These are phyloP conservation scores for Coemansia sp. DNA, from an alignment of 192 early-diverging fungal genomes.

Conservation along the genomic window DNA sequence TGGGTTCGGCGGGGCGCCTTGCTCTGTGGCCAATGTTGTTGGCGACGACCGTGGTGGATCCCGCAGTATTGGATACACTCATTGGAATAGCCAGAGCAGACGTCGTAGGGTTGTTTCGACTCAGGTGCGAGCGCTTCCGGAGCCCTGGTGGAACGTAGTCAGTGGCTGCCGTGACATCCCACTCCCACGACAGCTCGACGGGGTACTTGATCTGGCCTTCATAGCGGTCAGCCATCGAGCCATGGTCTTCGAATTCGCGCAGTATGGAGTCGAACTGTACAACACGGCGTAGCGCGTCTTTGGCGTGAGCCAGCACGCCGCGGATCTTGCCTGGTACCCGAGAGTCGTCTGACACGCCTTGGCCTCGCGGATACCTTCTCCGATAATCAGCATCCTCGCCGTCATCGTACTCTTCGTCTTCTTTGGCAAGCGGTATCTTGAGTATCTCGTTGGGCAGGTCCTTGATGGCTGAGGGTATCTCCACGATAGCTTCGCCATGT, in stretches of 20 bases:
- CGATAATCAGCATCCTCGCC: background rate
- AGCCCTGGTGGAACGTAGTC: slow-evolving; percentile 29
- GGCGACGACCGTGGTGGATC: slow-evolving; percentile 15
- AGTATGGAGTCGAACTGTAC: slow-evolving; percentile 24
- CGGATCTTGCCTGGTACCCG: slow-evolving; percentile 26
- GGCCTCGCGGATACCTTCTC: background rate
- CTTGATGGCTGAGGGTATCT: slow-evolving; percentile 42
- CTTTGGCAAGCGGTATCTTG: slow-evolving; percentile 20
- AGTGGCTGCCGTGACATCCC: slow-evolving; percentile 2
- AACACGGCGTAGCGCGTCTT: slow-evolving; percentile 19
- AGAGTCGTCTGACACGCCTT: background rate
- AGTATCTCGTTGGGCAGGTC: slow-evolving; percentile 52
- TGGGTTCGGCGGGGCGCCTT: background rate
- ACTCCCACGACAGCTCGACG: slow-evolving; percentile 23
- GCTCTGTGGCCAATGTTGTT: background rate
- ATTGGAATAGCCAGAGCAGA: background rate
- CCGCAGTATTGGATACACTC: slow-evolving; percentile 10
- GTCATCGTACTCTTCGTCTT: slow-evolving; percentile 1
- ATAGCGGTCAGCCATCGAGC: background rate
- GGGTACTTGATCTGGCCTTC: slow-evolving; percentile 19
- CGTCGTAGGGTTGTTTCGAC: background rate
- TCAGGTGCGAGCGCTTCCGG: background rate
- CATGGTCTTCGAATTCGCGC: slow-evolving; percentile 18
- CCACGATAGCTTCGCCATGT: slow-evolving; percentile 38
- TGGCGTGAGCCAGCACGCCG: slow-evolving; percentile 29